Conservation (phyloP, 2,329 filamentous ascomycete genomes). For the Pseudogymnoascus sp. region DNA sequence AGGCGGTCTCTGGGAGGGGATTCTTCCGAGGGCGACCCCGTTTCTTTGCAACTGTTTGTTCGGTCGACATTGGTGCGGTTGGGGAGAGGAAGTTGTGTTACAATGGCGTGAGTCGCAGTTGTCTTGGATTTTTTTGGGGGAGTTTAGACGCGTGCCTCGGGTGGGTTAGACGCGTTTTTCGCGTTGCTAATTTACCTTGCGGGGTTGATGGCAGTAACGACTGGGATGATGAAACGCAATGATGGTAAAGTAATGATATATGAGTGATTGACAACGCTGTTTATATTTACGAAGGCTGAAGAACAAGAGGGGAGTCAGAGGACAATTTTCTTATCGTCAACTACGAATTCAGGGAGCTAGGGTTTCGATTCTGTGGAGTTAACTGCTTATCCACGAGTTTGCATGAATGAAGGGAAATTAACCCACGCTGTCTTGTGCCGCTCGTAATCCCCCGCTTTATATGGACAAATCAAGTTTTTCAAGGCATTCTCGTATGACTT, state of each 20-base stretch:
- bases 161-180: background rate
- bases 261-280: background rate
- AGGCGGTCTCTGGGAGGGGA: background rate
- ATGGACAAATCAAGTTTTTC: background rate
- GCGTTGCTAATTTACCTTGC: slow-evolving; percentile 6
- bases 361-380: background rate
- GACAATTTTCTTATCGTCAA: background rate
- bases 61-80: slow-evolving; percentile 1
- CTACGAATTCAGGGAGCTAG: background rate
- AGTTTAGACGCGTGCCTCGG: background rate
- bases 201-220: background rate
- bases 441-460: background rate
- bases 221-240: background rate
- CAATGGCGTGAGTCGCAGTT: background rate
- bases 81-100: background rate
- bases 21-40: background rate
- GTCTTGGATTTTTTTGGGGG: background rate
- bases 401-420: slow-evolving; percentile 4
- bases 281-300: background rate
- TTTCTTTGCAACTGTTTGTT: background rate
- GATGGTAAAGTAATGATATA: background rate
- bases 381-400: background rate
- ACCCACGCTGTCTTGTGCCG: background rate
- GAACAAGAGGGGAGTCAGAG: background rate
- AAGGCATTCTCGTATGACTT: background rate